Base-by-base conservation (phyloP, 495 filamentous ascomycete genomes). In the Penicillium cinerascens region DNA sequence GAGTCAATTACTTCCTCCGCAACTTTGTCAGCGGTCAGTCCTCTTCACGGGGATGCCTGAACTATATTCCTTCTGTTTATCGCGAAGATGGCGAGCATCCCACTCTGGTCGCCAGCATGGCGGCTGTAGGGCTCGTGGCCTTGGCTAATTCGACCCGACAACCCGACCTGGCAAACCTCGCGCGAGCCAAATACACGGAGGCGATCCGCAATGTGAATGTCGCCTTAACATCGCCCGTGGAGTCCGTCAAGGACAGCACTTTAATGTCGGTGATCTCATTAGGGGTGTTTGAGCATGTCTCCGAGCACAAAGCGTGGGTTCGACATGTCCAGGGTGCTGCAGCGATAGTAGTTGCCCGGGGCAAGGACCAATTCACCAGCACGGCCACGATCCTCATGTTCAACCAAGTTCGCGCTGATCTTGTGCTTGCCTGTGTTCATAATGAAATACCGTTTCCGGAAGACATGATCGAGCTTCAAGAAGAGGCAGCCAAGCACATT, bases 261-360 rank as follows among this genome's bases (percentile, higher is more conserved):
- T 68, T 85, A 61, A 77, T 84, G 50, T 71, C 78, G 6, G 71
- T 82, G n/a, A 75, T 85, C 26, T 77, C 81, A 23, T 65, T 85
- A n/a, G 74, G 77, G n/a, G 63, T 82, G 3, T 85, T 81, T 47
- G 80, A 83, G 63, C 77, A 78, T 54, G 70, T 78, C 45, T 69
- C 75, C 6, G 69, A 74, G 10, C 65, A 58, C 47, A 63, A 68
- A 8, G 59, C 64, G 21, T 85, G 80, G 68, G 66, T 70, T 25
- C 71, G 78, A 44, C 81, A 85, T 50, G 64, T 83, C 55, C 69
- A 78, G 38, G 82, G 82, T 7, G 78, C 81, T 15, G 74, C 71
- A 2, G 69, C 78, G 0, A 59, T 85, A 13, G 67, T 78, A 2
- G 65, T 70, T 46, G 58, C 78, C 59, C 69, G 82, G 8, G 81